A percentile compares a stretch with the other conserved stretches of the same genome.
Conservation (phyloP, 2,329 filamentous ascomycete species). For the Xylaria hypoxylon region DNA sequence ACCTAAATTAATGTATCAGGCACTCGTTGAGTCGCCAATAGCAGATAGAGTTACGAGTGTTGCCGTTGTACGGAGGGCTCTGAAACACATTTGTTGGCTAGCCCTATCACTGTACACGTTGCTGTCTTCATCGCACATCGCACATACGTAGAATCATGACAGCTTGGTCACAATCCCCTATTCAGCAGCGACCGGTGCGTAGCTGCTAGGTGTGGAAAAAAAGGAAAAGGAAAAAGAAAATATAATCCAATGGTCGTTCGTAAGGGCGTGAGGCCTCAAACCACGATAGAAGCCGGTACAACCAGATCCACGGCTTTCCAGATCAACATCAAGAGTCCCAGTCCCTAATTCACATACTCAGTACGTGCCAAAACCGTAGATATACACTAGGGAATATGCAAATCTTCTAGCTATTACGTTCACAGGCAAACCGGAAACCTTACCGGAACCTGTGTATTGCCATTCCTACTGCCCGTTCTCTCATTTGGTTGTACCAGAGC, state of each 20-base stretch:
- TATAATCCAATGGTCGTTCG: neutral
- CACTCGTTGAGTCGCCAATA: conserved; percentile 7
- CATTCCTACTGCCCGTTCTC: neutral
- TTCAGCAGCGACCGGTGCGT: neutral
- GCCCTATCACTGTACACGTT: neutral
- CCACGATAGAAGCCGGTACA: neutral
- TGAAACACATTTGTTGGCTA: neutral
- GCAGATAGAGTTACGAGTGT: neutral
- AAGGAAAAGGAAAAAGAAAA: neutral
- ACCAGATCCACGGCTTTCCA: neutral
- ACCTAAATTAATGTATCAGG: neutral
- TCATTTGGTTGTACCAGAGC: neutral
- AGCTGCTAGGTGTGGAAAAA: neutral
- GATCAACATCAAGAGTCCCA: neutral
- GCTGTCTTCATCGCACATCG: neutral
- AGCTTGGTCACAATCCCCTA: neutral
- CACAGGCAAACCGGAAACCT: neutral
- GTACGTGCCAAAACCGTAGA: neutral
- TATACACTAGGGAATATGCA: neutral
- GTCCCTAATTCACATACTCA: neutral
- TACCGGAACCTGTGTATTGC: neutral
- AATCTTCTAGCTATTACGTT: neutral
- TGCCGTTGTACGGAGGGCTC: neutral
- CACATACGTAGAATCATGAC: neutral
- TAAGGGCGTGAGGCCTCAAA: conserved; percentile 3